These are phyloP conservation scores for Stephanodiscus minutulus DNA, from an alignment of 108 stramenopile species.

Conservation along the genomic window DNA sequence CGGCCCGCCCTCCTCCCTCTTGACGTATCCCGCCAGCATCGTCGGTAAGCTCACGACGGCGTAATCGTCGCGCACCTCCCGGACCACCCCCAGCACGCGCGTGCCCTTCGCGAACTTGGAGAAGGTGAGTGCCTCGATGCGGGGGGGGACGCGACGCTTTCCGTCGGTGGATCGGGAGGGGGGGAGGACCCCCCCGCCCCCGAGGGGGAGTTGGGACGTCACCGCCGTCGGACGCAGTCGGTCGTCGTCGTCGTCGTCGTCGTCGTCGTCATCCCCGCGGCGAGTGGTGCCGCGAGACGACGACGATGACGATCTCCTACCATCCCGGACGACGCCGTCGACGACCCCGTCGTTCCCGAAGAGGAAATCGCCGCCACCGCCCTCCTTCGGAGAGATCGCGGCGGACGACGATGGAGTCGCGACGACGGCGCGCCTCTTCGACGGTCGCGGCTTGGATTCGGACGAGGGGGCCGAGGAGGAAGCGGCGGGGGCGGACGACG, in stretches of 20 bases:
- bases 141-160: constrained; percentile 35
- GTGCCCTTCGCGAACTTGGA: constrained; percentile 65
- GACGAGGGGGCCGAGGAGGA: no score
- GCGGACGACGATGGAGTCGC: neutral
- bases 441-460: neutral
- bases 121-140: constrained; percentile 77
- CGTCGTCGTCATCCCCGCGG: neutral
- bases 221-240: neutral
- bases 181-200: constrained; percentile 76
- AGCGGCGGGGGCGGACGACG: neutral
- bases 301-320: neutral
- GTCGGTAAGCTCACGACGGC: constrained; percentile 71
- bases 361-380: constrained; percentile 24
- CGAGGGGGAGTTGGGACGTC: constrained; percentile 55
- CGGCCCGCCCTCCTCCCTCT: constrained; percentile 38
- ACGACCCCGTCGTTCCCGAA: constrained; percentile 25
- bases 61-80: constrained; percentile 73
- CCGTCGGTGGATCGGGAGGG: constrained; percentile 27
- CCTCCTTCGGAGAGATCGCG: no score
- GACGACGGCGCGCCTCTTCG: constrained; percentile 12
- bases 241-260: constrained; percentile 6
- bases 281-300: neutral
- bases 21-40: constrained; percentile 77
- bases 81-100: constrained; percentile 64
- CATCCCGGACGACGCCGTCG: neutral